These are phyloP conservation scores for Moelleriella libera DNA, from an alignment of 2,329 filamentous ascomycete genomes.

Conservation along the genomic window DNA sequence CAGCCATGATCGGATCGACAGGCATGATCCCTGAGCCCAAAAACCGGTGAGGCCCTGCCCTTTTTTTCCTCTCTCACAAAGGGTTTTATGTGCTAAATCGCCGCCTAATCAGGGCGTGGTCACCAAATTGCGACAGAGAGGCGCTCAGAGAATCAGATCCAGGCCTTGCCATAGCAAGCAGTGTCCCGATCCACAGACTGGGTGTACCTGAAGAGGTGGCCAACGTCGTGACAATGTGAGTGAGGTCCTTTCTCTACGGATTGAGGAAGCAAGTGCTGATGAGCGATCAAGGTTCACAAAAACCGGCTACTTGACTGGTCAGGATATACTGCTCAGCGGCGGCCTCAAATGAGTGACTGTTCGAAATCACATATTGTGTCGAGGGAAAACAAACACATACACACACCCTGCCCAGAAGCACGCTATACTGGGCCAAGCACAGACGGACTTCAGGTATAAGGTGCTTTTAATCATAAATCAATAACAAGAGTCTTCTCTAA, in stretches of 20 bases:
- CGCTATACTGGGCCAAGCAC: too few relatives aligned
- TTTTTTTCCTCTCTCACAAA: not conserved
- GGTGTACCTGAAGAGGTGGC: slow-evolving; percentile 4
- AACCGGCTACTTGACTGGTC: slow-evolving; percentile 5
- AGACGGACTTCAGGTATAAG: too few relatives aligned
- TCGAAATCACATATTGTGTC: not conserved
- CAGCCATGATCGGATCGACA: slow-evolving; percentile 6
- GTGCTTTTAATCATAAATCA: too few relatives aligned
- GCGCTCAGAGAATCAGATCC: slow-evolving; percentile 1
- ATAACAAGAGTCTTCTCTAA: too few relatives aligned
- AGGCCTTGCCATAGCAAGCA: slow-evolving; percentile 3
- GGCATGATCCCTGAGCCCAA: slow-evolving; percentile 5
- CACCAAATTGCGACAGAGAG: not conserved
- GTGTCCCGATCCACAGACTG: slow-evolving; percentile 3
- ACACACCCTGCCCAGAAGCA: too few relatives aligned
- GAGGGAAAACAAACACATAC: too few relatives aligned
- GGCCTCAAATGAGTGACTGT: slow-evolving; percentile 1
- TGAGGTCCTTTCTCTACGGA: not conserved
- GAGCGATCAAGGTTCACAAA: slow-evolving; percentile 2
- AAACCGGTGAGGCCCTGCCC: not conserved
- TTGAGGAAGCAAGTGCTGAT: not conserved
- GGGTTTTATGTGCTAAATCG: not conserved
- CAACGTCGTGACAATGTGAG: slow-evolving; percentile 5
- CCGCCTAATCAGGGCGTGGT: slow-evolving; percentile 2
- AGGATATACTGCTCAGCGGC: slow-evolving; percentile 4